phyloP scores from a whole-genome alignment of 306 rosid genomes.

The Castanea sativa region DNA sequence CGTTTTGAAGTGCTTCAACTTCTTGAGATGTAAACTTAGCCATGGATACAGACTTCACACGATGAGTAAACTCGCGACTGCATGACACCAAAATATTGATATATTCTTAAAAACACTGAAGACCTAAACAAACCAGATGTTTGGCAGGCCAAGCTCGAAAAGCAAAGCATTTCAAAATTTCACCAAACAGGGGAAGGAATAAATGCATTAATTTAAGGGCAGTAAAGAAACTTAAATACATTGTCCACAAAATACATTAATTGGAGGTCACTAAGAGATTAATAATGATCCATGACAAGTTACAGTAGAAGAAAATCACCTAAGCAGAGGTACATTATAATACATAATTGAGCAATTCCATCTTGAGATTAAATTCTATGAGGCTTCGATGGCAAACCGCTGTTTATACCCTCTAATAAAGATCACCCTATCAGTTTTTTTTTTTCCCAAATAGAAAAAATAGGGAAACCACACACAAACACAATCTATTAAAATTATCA shows the following conservation, averaged over 20 bases:
- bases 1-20: slow-evolving; percentile 87
- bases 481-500: too few species aligned
- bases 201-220: background rate
- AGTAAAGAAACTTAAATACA: background rate
- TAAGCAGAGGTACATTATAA: background rate
- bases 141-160: background rate
- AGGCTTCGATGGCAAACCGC: too few species aligned
- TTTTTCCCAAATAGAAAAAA: too few species aligned
- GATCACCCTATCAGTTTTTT: too few species aligned
- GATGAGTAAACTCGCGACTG: slow-evolving; percentile 98
- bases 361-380: too few species aligned
- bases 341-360: background rate
- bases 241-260: background rate
- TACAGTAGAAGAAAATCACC: background rate
- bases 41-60: slow-evolving; percentile 98
- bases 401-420: too few species aligned
- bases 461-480: too few species aligned
- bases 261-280: too few species aligned
- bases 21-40: slow-evolving; percentile 86
- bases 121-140: background rate
- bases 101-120: background rate
- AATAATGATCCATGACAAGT: background rate
- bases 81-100: slow-evolving; percentile 17
- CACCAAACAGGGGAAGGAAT: background rate
- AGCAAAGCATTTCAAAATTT: background rate